Conservation (phyloP, 1,284 basidiomycete genomes). For the Afroboletus lepidellus region DNA sequence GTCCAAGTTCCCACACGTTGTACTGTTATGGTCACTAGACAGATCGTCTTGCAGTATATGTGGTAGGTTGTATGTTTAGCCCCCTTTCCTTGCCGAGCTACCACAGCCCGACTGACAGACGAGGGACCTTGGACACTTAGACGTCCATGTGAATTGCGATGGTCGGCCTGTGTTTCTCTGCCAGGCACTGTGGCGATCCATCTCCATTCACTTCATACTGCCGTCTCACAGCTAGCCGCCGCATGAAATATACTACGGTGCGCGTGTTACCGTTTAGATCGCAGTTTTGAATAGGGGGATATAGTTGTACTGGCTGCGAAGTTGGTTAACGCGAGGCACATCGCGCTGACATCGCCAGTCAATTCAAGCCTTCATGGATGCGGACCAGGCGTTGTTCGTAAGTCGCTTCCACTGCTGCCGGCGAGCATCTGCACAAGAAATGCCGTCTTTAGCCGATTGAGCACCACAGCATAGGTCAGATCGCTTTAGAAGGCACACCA, state of each 20-base stretch:
- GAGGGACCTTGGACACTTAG: conserved; percentile 1
- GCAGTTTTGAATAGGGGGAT: not conserved
- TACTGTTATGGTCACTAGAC: not conserved
- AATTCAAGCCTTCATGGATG: not conserved
- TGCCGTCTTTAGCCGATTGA: conserved; percentile 5
- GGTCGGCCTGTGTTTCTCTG: not conserved
- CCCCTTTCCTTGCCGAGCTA: conserved; percentile 4
- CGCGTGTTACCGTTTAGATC: not conserved
- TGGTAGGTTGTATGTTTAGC: not conserved
- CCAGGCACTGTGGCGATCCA: not conserved
- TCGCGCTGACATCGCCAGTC: not conserved
- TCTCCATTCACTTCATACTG: not conserved
- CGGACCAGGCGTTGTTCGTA: not conserved
- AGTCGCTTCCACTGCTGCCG: not conserved
- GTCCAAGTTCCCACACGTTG: too few relatives aligned
- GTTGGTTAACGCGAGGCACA: too few relatives aligned
- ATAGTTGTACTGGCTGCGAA: not conserved
- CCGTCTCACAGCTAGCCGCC: not conserved
- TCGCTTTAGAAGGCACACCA: not conserved
- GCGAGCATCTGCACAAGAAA: not conserved
- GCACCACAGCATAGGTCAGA: not conserved
- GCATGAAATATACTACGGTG: not conserved
- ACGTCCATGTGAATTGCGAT: not conserved
- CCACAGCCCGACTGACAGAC: not conserved
- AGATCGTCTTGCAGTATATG: not conserved